phyloP scores from a whole-genome alignment of 495 filamentous ascomycete genomes.

The Penicillium bovifimosum region DNA sequence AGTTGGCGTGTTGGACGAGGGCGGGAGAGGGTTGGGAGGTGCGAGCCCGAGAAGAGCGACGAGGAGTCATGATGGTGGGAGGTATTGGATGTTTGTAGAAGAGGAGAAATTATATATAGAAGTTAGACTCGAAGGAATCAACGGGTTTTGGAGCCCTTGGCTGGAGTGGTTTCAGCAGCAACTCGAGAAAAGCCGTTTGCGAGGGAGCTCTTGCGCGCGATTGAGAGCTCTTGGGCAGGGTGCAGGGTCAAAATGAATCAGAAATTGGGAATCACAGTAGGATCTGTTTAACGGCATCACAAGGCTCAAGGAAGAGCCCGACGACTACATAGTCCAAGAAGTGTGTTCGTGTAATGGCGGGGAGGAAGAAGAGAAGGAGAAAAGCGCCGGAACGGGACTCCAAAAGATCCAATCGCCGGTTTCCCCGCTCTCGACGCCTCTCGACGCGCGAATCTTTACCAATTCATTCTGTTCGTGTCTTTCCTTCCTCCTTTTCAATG shows the following conservation, averaged over 20 bases:
- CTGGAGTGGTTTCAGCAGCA: conserved; percentile 2
- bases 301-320: conserved; percentile 36
- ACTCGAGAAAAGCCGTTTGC: conserved; percentile 17
- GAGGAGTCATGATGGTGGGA: conserved; percentile 55
- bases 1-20: conserved; percentile 62
- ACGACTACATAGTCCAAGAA: conserved; percentile 44
- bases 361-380: conserved; percentile 31
- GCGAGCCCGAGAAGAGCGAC: conserved; percentile 89
- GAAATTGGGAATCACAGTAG: conserved; percentile 30
- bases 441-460: conserved; percentile 21
- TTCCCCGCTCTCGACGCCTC: conserved; percentile 29
- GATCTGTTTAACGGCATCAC: conserved; percentile 25
- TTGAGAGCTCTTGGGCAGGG: conserved; percentile 20
- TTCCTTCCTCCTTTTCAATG: neutral
- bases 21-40: conserved; percentile 65
- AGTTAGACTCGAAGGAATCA: conserved; percentile 1
- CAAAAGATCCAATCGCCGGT: conserved; percentile 32
- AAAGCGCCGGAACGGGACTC: conserved; percentile 34
- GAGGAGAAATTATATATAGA: conserved; percentile 10
- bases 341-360: conserved; percentile 26
- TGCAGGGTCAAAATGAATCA: conserved; percentile 11
- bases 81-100: conserved; percentile 3
- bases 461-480: conserved; percentile 8
- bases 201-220: conserved; percentile 28
- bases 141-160: neutral